Evolutionary conservation across 2,329 filamentous ascomycete genomes (phyloP).

Genomic region (Fusarium fujikuroi): DNA sequence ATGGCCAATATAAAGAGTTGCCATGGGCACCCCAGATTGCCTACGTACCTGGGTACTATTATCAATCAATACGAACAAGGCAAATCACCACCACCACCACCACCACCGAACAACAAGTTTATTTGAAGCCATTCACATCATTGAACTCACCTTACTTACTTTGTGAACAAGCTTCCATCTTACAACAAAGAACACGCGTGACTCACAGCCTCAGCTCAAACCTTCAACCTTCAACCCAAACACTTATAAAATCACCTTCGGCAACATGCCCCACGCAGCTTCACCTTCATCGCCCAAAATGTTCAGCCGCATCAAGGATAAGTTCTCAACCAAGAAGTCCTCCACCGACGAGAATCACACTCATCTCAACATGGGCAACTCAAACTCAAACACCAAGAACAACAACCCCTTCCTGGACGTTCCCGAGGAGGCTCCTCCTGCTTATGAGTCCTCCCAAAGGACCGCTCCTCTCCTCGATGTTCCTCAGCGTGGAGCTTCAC

Average conservation of each 20-base stretch:
- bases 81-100: neutral
- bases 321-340: conserved; percentile 45
- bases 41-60: neutral
- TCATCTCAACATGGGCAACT: conserved; percentile 8
- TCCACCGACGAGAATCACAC: neutral
- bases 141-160: neutral
- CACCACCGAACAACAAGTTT: neutral
- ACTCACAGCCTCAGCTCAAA: neutral
- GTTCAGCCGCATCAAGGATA: conserved; percentile 47
- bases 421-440: conserved; percentile 49
- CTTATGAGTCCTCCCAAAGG: conserved; percentile 43
- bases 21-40: too few relatives aligned
- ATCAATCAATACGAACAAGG: neutral
- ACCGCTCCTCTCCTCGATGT: conserved; percentile 14
- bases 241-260: neutral
- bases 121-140: neutral
- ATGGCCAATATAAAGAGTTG: neutral
- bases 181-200: neutral
- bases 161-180: neutral
- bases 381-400: neutral
- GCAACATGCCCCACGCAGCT: conserved; percentile 20
- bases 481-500: conserved; percentile 23
- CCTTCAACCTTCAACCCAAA: neutral
- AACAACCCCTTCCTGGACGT: conserved; percentile 9
- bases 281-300: conserved; percentile 30